These are phyloP conservation scores for Excoecaria agallocha DNA, from an alignment of 345 rosid species.

Conservation along the genomic window DNA sequence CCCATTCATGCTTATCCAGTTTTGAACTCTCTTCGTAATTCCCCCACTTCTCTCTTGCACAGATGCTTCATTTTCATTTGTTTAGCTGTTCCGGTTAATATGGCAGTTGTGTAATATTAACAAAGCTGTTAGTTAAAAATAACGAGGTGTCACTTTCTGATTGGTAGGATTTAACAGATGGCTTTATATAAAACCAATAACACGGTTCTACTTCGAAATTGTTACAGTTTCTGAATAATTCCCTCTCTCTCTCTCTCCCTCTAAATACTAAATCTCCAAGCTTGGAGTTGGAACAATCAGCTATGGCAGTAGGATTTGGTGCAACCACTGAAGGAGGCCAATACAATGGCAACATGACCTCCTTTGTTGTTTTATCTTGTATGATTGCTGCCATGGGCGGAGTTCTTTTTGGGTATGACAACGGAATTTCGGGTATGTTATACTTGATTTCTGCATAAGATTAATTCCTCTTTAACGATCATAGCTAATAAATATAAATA, in stretches of 20 bases:
- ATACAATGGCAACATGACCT: conserved; percentile 55
- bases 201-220: too few species aligned
- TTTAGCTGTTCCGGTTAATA: too few species aligned
- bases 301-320: conserved; percentile 48
- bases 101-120: too few species aligned
- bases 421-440: conserved; percentile 66
- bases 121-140: too few species aligned
- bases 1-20: neutral
- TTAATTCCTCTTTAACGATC: neutral
- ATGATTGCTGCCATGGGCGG: conserved; percentile 93
- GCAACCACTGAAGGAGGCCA: conserved; percentile 21
- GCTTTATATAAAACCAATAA: too few species aligned
- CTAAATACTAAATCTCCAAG: neutral
- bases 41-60: too few species aligned
- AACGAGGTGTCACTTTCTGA: too few species aligned
- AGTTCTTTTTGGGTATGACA: conserved; percentile 79
- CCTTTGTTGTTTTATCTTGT: conserved; percentile 64
- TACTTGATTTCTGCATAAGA: neutral
- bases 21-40: neutral
- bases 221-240: too few species aligned
- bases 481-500: neutral
- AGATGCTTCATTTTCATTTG: too few species aligned
- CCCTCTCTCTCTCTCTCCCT: neutral
- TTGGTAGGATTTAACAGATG: too few species aligned
- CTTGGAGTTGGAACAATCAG: conserved; percentile 2